phyloP scores from a whole-genome alignment of 441 rosid species.

The Pelargonium australe region DNA sequence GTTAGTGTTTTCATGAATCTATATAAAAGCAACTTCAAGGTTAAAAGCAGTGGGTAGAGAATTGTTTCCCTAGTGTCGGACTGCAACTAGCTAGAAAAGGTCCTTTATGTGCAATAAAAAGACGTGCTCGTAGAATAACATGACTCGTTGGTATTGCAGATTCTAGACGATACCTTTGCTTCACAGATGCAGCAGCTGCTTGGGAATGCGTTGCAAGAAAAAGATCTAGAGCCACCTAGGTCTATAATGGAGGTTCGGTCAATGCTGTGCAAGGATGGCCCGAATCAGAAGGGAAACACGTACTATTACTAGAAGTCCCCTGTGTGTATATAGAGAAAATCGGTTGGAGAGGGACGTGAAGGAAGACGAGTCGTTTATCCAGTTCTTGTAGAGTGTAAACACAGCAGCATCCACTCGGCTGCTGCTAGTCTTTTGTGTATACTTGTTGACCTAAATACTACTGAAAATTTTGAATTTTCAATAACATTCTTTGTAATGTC shows the following conservation, averaged over 20 bases:
- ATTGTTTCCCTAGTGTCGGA: not conserved
- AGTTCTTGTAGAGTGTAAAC: not conserved
- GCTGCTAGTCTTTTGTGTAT: not conserved
- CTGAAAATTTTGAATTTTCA: constrained; percentile 1
- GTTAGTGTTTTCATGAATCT: no score
- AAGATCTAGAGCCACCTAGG: constrained; percentile 80
- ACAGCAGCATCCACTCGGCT: not conserved
- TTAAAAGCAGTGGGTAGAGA: not conserved
- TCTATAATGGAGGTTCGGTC: constrained; percentile 92
- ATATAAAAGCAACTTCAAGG: not conserved
- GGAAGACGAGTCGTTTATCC: not conserved
- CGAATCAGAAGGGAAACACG: constrained; percentile 40
- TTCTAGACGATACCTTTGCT: constrained; percentile 84
- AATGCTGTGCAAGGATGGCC: constrained; percentile 77
- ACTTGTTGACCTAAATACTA: not conserved
- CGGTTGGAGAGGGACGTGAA: not conserved
- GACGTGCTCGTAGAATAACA: not conserved
- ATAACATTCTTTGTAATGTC: constrained; percentile 5
- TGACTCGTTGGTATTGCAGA: constrained; percentile 27
- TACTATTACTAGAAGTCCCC: constrained; percentile 40
- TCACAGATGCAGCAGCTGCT: constrained; percentile 82
- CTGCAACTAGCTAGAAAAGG: not conserved
- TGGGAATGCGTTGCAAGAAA: constrained; percentile 82
- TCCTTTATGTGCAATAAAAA: no score
- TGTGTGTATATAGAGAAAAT: constrained; percentile 1